A percentile compares a stretch with the other conserved stretches of the same genome.
Conservation (phyloP, 192 early-diverging fungal genomes). For the Entophlyctis helioformis region DNA sequence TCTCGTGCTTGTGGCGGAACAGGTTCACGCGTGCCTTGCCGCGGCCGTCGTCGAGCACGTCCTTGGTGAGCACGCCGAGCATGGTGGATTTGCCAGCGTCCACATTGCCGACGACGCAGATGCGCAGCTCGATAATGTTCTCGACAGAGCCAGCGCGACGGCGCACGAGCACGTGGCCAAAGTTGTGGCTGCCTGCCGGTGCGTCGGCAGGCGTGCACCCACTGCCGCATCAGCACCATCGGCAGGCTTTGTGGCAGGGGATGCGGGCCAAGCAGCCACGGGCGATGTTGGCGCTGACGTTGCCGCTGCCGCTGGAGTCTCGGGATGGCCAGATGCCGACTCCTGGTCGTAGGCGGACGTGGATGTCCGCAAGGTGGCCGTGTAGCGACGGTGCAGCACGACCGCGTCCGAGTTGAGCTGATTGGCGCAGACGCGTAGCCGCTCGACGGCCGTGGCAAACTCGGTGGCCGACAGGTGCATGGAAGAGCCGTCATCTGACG, state of each 20-base stretch:
- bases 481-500: constrained; percentile 51
- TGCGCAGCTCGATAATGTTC: constrained; percentile 70
- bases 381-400: constrained; percentile 18
- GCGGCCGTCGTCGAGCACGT: constrained; percentile 82
- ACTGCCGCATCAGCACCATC: not conserved
- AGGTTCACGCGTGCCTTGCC: constrained; percentile 82
- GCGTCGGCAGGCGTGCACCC: not conserved
- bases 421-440: constrained; percentile 14
- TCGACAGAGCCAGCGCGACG: constrained; percentile 61
- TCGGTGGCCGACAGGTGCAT: constrained; percentile 49
- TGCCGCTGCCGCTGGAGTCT: constrained; percentile 1
- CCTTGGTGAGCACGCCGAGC: constrained; percentile 83
- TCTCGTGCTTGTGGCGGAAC: constrained; percentile 83
- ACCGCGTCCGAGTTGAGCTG: constrained; percentile 23
- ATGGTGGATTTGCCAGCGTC: constrained; percentile 74
- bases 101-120: constrained; percentile 87
- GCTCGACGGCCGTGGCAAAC: constrained; percentile 11
- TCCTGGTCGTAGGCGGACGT: too few relatives aligned
- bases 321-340: too few relatives aligned
- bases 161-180: constrained; percentile 55
- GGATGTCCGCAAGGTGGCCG: too few relatives aligned
- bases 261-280: not conserved
- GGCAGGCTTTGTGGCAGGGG: constrained; percentile 1
- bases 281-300: not conserved
- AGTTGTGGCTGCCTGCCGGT: constrained; percentile 3